These are phyloP conservation scores for Crithidia bombi DNA, from an alignment of 208 protist species.

Conservation along the genomic window DNA sequence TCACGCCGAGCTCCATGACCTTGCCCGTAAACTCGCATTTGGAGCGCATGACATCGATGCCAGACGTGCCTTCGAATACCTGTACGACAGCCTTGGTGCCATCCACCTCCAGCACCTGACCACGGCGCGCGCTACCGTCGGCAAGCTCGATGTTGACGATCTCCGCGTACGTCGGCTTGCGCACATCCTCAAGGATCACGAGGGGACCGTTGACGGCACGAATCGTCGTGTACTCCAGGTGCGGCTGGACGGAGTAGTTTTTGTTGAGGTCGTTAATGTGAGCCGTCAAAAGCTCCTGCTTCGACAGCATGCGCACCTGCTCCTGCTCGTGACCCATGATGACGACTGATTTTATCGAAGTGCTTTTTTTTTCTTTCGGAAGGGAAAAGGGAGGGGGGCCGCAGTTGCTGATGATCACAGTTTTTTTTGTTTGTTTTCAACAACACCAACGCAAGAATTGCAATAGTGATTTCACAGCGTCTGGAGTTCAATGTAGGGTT, in stretches of 20 bases:
- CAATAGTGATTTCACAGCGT: no score
- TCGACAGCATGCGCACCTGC: slow-evolving; percentile 70
- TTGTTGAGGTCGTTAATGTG: slow-evolving; percentile 80
- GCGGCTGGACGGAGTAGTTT: slow-evolving; percentile 85
- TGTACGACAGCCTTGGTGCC: slow-evolving; percentile 99
- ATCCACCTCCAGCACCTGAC: slow-evolving; percentile 99
- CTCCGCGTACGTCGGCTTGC: slow-evolving; percentile 98
- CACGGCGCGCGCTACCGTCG: slow-evolving; percentile 95
- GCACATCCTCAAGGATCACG: slow-evolving; percentile 99
- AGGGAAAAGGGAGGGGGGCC: no score
- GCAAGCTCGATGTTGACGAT: slow-evolving; percentile 99
- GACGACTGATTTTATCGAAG: background rate
- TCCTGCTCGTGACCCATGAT: slow-evolving; percentile 56
- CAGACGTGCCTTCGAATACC: slow-evolving; percentile 99
- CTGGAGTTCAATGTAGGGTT: no score
- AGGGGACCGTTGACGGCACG: slow-evolving; percentile 99
- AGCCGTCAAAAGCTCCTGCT: slow-evolving; percentile 82
- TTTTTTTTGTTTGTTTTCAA: background rate
- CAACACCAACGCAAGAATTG: background rate
- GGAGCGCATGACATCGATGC: slow-evolving; percentile 97
- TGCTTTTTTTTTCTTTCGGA: background rate
- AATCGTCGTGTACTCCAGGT: slow-evolving; percentile 99
- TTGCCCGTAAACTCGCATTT: slow-evolving; percentile 99
- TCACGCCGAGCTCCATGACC: slow-evolving; percentile 98
- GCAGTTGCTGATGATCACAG: no score